These are phyloP conservation scores for Nissolia schottii DNA, from an alignment of 306 rosid species.

Conservation along the genomic window DNA sequence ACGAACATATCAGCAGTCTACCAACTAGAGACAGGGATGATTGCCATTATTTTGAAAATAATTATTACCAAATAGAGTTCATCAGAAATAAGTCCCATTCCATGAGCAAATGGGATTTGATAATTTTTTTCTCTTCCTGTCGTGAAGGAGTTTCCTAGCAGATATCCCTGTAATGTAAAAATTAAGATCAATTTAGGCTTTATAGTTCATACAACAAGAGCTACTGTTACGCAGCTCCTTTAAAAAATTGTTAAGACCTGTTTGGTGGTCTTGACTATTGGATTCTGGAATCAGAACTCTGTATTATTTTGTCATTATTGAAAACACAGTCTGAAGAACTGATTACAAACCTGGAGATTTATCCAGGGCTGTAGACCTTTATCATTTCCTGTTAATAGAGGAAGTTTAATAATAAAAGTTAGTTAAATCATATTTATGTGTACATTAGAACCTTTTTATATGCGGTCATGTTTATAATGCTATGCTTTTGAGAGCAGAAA, in stretches of 20 bases:
- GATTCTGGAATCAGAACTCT: neutral
- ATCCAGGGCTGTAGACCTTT: too few species aligned
- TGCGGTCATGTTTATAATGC: too few species aligned
- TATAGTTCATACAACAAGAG: neutral
- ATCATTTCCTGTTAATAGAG: too few species aligned
- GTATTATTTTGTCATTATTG: too few species aligned
- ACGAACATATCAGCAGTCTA: neutral
- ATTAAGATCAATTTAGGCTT: neutral
- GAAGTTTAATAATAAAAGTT: too few species aligned
- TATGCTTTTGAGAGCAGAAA: too few species aligned
- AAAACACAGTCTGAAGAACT: too few species aligned
- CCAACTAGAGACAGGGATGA: neutral
- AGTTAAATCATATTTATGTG: too few species aligned
- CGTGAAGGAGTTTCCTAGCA: constrained; percentile 42
- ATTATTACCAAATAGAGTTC: constrained; percentile 49
- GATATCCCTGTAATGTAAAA: constrained; percentile 58
- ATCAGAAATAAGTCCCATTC: constrained; percentile 60
- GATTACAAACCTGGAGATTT: too few species aligned
- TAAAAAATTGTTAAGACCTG: neutral
- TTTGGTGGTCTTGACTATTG: neutral
- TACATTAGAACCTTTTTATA: too few species aligned
- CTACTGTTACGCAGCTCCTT: neutral
- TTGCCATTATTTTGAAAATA: neutral
- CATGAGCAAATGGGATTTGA: constrained; percentile 43
- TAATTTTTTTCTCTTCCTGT: neutral